Conservation (phyloP, 352 stramenopile genomes). For the Pythium aphanidermatum region DNA sequence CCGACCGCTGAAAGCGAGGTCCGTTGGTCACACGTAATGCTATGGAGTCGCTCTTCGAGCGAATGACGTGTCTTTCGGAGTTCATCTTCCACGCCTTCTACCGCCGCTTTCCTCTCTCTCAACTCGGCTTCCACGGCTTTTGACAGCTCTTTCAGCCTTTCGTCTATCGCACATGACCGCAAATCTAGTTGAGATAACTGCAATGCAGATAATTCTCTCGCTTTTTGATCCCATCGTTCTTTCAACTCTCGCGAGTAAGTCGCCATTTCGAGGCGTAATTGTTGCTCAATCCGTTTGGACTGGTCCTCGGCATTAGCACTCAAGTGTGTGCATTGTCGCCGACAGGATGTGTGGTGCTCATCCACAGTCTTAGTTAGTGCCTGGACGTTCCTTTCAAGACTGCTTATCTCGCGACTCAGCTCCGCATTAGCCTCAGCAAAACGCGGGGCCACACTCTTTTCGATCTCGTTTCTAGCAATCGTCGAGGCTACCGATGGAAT, state of each 20-base stretch:
- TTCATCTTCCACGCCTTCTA: slow-evolving; percentile 35
- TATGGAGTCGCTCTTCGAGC: slow-evolving; percentile 46
- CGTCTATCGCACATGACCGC: slow-evolving; percentile 2
- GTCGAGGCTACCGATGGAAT: slow-evolving; percentile 9
- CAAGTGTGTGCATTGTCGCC: neutral
- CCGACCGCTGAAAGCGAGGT: slow-evolving; percentile 21
- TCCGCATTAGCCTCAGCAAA: neutral
- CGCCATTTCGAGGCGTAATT: slow-evolving; percentile 4
- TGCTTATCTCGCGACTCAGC: neutral
- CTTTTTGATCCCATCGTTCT: slow-evolving; percentile 13
- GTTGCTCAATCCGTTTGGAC: slow-evolving; percentile 7
- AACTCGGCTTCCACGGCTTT: slow-evolving; percentile 29
- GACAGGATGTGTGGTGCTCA: slow-evolving; percentile 1
- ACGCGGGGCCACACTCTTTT: neutral
- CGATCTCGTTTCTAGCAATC: slow-evolving; percentile 11
- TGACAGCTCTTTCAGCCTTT: slow-evolving; percentile 8
- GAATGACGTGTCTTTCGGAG: slow-evolving; percentile 36
- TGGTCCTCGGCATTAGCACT: neutral
- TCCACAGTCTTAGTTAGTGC: neutral
- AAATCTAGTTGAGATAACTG: neutral
- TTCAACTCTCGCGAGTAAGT: slow-evolving; percentile 5
- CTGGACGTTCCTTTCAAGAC: slow-evolving; percentile 4
- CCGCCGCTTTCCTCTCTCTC: slow-evolving; percentile 32
- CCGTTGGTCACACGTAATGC: slow-evolving; percentile 30
- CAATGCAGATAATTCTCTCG: too few relatives aligned